These are phyloP conservation scores for Thyridium curvatum DNA, from an alignment of 2,329 filamentous ascomycete genomes.

Conservation along the genomic window DNA sequence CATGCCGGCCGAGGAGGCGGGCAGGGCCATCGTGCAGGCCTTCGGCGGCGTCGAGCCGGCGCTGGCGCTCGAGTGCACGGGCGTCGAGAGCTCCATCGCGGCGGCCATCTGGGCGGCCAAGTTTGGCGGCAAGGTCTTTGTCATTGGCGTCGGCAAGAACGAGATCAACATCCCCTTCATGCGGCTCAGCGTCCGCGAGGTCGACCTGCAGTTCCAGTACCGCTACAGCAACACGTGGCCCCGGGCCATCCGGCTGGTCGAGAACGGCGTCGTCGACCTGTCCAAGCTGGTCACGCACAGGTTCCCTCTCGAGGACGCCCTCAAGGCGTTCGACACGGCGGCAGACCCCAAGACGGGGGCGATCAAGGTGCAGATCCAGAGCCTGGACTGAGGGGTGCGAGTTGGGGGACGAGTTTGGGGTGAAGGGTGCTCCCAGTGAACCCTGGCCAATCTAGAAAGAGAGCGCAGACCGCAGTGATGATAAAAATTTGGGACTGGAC, in stretches of 20 bases:
- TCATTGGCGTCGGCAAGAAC: slow-evolving; percentile 92
- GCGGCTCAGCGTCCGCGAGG: slow-evolving; percentile 82
- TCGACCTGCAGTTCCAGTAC: slow-evolving; percentile 96
- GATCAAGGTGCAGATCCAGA: slow-evolving; percentile 97
- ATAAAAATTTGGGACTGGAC: too few relatives aligned
- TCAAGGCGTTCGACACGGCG: slow-evolving; percentile 85
- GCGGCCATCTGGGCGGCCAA: slow-evolving; percentile 84
- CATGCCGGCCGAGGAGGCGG: slow-evolving; percentile 62
- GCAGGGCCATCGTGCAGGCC: slow-evolving; percentile 55
- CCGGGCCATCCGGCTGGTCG: slow-evolving; percentile 78
- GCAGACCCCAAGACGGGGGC: slow-evolving; percentile 83
- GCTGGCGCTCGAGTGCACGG: slow-evolving; percentile 86
- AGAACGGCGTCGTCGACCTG: slow-evolving; percentile 78
- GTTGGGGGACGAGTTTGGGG: neutral
- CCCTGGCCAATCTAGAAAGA: too few relatives aligned
- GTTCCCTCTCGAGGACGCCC: slow-evolving; percentile 76
- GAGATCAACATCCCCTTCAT: slow-evolving; percentile 96
- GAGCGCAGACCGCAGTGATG: too few relatives aligned
- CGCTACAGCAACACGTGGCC: slow-evolving; percentile 96
- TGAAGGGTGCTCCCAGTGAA: too few relatives aligned
- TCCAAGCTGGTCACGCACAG: slow-evolving; percentile 81
- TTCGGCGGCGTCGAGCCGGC: slow-evolving; percentile 77
- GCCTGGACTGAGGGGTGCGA: slow-evolving; percentile 35
- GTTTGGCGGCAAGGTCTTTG: slow-evolving; percentile 95
- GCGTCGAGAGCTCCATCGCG: slow-evolving; percentile 82